Base-by-base conservation (phyloP, 768 basidiomycete genomes). In the Filobasidium wieringae region DNA sequence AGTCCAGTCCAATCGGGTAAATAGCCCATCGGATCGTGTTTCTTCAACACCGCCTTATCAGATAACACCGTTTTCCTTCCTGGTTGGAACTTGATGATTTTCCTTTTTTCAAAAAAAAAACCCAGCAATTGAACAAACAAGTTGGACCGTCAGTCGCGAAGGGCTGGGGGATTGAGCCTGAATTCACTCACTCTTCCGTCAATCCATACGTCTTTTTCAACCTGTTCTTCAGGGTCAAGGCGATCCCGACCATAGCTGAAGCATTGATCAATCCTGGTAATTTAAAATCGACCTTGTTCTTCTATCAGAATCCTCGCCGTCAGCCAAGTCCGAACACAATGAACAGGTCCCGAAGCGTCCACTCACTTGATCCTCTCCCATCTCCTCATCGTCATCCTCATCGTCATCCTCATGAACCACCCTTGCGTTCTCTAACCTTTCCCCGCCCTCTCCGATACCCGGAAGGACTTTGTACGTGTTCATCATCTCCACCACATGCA, bases 51-150 rank as follows among this genome's bases (percentile, higher is more conserved):
- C 14, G 86, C 79, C 67, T 84, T 87, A 72, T 99, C 93, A 1
- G 92, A 92, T 2, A 85, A 71, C 0, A 87, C 82, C 54, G 83
- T 88, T 75, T 96, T 96, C 79, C 96, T 97, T 19, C 86, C 86
- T 4, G 83, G 73, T 4, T 83, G 79, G 68, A 87, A 95, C 73
- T 91, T 96, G 45, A 80, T 78, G 63, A 90, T 90, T 86, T 95
- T 97, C 41, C 91, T 95, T 57, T 24, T 17, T 12, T 30, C 12
- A 24, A 31, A 14, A 51, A 37, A 8, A 40, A 37, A 53, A n/a
- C n/a, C n/a, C n/a, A n/a, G n/a, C n/a, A n/a, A n/a, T n/a, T n/a
- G n/a, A n/a, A n/a, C n/a, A n/a, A n/a, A n/a, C n/a, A n/a, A n/a
- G n/a, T n/a, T n/a, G n/a, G n/a, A n/a, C n/a, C n/a, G 29, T 14